These are phyloP conservation scores for Lentinula guzmanii DNA, from an alignment of 768 basidiomycete species.

Conservation along the genomic window DNA sequence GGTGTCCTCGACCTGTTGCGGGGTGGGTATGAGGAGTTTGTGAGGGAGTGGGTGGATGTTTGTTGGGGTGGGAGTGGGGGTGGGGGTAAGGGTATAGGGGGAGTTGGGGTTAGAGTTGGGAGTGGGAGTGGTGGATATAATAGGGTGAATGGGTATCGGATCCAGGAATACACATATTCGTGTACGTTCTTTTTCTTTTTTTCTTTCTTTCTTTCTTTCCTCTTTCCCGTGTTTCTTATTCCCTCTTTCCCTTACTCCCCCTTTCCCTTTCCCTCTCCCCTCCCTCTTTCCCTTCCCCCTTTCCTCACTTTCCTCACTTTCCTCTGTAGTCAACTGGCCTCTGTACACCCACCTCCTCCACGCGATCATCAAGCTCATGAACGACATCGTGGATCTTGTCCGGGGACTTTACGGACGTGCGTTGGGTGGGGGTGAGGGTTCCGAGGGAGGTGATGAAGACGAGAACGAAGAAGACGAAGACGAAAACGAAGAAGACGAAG, in stretches of 20 bases:
- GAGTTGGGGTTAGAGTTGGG: too few species aligned
- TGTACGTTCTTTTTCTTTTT: neutral
- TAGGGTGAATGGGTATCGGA: too few species aligned
- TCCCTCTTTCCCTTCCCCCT: too few species aligned
- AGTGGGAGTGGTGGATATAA: too few species aligned
- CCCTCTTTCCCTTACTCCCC: neutral
- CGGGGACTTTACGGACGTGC: neutral
- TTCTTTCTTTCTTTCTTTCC: neutral
- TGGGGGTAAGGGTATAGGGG: too few species aligned
- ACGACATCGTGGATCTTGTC: conserved; percentile 16
- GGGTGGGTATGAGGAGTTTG: too few species aligned
- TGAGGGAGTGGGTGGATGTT: too few species aligned
- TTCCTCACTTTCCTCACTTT: neutral
- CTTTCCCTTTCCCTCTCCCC: neutral
- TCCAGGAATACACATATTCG: too few species aligned
- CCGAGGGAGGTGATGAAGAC: too few species aligned
- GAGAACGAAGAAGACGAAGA: conserved; percentile 12
- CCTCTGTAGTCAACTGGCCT: neutral
- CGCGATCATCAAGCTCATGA: conserved; percentile 7
- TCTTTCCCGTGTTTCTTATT: neutral
- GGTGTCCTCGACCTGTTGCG: too few species aligned
- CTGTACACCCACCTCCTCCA: conserved; percentile 2
- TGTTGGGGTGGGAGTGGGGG: too few species aligned
- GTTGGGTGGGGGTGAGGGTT: too few species aligned
- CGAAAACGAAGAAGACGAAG: conserved; percentile 5